These are phyloP conservation scores for Candida schatavii DNA, from an alignment of 805 yeast genomes.

Conservation along the genomic window DNA sequence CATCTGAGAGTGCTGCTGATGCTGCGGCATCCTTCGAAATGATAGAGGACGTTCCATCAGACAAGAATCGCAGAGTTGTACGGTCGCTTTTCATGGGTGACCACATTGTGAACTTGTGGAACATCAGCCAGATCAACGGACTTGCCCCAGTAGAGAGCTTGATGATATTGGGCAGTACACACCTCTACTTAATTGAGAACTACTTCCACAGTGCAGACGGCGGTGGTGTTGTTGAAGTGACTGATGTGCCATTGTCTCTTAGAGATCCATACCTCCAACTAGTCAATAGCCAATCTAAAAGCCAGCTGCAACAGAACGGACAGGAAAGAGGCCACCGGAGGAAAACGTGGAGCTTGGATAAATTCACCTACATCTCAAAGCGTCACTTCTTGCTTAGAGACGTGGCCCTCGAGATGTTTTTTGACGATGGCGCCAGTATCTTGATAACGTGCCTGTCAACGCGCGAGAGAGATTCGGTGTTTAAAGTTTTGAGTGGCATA, in stretches of 20 bases:
- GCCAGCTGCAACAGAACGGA: background rate
- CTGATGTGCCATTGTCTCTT: slow-evolving; percentile 58
- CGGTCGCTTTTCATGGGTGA: slow-evolving; percentile 70
- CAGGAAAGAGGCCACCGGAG: slow-evolving; percentile 37
- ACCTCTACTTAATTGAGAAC: slow-evolving; percentile 66
- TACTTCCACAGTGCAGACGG: slow-evolving; percentile 57
- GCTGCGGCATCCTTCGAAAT: no score
- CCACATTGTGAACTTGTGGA: slow-evolving; percentile 67
- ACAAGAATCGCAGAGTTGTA: slow-evolving; percentile 71
- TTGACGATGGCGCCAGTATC: slow-evolving; percentile 68
- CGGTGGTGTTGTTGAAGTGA: slow-evolving; percentile 59
- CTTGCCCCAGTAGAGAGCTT: slow-evolving; percentile 75
- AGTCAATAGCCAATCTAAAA: slow-evolving; percentile 49
- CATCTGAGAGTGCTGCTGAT: no score
- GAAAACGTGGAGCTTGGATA: slow-evolving; percentile 58
- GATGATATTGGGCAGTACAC: slow-evolving; percentile 62
- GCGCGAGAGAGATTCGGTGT: slow-evolving; percentile 54
- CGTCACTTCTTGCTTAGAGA: slow-evolving; percentile 76
- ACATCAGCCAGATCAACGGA: slow-evolving; percentile 72
- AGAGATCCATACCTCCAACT: slow-evolving; percentile 70
- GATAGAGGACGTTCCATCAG: slow-evolving; percentile 46
- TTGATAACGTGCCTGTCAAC: slow-evolving; percentile 61
- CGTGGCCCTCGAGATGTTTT: slow-evolving; percentile 76
- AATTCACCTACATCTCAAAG: slow-evolving; percentile 63
- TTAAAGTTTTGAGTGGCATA: slow-evolving; percentile 22